Conservation (phyloP, 1,139 yeast genomes). For the Magnusiomyces magnusii region DNA sequence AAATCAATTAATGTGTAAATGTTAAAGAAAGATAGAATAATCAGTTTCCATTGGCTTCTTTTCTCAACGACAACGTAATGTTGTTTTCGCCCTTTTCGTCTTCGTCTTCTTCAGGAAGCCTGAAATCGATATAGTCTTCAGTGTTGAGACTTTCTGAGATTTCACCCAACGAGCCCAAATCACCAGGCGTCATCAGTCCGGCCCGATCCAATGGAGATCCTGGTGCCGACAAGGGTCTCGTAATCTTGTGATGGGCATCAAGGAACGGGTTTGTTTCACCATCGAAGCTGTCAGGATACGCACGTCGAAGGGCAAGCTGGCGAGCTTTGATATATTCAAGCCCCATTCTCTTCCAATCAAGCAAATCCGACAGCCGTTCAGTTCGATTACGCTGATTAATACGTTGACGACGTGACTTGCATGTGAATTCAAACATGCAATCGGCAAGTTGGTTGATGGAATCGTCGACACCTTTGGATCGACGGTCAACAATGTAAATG, state of each 20-base stretch:
- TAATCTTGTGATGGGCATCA: constrained; percentile 48
- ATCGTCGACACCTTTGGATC: constrained; percentile 90
- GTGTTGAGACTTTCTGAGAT: constrained; percentile 64
- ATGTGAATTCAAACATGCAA: constrained; percentile 82
- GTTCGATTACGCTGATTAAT: constrained; percentile 97
- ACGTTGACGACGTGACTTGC: constrained; percentile 91
- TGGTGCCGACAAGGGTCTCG: constrained; percentile 91
- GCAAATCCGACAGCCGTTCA: constrained; percentile 82
- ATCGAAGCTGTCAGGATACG: constrained; percentile 77
- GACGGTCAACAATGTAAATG: constrained; percentile 91
- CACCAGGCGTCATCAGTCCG: constrained; percentile 95
- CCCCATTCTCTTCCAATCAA: constrained; percentile 99
- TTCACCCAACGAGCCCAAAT: constrained; percentile 92
- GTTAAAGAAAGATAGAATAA: no score
- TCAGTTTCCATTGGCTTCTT: background rate
- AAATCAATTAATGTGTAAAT: no score
- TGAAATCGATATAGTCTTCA: constrained; percentile 77
- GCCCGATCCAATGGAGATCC: constrained; percentile 69
- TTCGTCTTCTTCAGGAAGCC: constrained; percentile 43
- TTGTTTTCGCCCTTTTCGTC: constrained; percentile 20
- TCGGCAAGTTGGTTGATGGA: constrained; percentile 85
- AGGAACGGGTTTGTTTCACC: constrained; percentile 46
- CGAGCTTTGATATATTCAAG: constrained; percentile 93
- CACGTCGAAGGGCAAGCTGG: constrained; percentile 83
- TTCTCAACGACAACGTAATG: constrained; percentile 18